Base-by-base conservation (phyloP, 2,329 filamentous ascomycete species). In the Fusarium sp. region DNA sequence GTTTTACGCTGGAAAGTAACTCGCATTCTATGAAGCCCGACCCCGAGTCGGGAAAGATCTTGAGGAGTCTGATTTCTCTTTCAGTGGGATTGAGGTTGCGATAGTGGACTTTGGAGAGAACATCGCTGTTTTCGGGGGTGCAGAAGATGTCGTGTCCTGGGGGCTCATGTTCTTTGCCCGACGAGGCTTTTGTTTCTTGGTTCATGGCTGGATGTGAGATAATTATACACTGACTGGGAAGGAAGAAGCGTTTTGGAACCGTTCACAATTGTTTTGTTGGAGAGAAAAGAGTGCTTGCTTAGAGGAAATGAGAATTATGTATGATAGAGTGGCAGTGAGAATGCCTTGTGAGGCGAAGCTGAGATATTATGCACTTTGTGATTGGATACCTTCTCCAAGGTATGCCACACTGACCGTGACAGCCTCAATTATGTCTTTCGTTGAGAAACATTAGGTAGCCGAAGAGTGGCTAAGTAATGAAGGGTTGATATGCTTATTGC, bases 131-230 rank as follows among this genome's bases (percentile, higher is more conserved):
- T 13, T 67, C 52, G 6, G 58, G 64, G 1, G 63, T 67, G 17
- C 40, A 59, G 13, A 67, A 67, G 4, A 67, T 55, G 7, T 67
- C 52, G 11, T 64, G 43, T 2, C 64, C 63, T 1, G 63, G 63
- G 1, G 21, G 51, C 0, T 46, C 20, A 4, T 17, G 20, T 1
- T 15, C 4, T 2, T 10, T 2, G 14, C 14, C 5, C 1, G 14
- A 10, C 5, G 1, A n/a, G 7, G 5, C 3, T 17, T 3, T 1
- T 20, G 2, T 2, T 25, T n/a, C 8, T 18, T 21, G 29, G 6
- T 5, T 4, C 55, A 61, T 60, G 14, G 21, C 18, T 10, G 5
- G 29, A 10, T 31, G 29, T 14, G 11, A 31, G 2, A 31, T 13
- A 6, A 31, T 13, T 11, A 31, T 10, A 31, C 4, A 29, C 13